Base-by-base conservation (phyloP, 169 alveolate genomes). In the Cryptosporidium andersoni region DNA sequence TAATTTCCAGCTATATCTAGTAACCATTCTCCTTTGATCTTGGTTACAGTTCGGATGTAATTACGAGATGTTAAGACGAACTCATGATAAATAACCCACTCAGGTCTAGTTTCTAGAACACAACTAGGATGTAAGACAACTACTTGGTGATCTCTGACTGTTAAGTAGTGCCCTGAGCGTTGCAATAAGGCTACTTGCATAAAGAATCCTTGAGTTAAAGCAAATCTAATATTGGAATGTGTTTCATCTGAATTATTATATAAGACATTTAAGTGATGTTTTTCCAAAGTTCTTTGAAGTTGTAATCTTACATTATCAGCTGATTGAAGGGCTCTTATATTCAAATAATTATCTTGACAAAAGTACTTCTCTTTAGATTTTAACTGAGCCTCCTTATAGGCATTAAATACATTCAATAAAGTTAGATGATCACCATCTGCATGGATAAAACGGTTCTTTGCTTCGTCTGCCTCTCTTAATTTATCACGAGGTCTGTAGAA, bases 81-180 rank as follows among this genome's bases (percentile, higher is more conserved):
- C 91, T 98, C 99, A 88, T 97, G 96, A 93, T 95, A 97, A 34
- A 96, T 39, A 14, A 95, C 98, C 99, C 98, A 97, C 66, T 97
- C 98, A 1, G 99, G 99, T 56, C 95, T 94, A 88, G 95, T 93
- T 64, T 94, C 96, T 64, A 98, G 88, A 16, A 95, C 95, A 45
- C 99, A 92, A 40, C 98, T 93, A 2, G 99, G 99, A 91, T 98
- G 99, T 47, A 97, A 89, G n/a, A 96, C 94, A 36, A 98, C 99
- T 39, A 92, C 94, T 90, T 98, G 97, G 66, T 92, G 89, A 90
- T 97, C 99, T 92, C 96, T 96, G 11, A 97, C 94, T 1, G 99
- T 97, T 82, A 94, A 88, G 91, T 96, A 98, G 66, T 92, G 96
- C 8, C 98, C 98, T 36, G 94, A 91, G 68, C 94, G 90, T 62